These are phyloP conservation scores for Saksenaea oblongispora DNA, from an alignment of 371 early-diverging fungal species.

Conservation along the genomic window DNA sequence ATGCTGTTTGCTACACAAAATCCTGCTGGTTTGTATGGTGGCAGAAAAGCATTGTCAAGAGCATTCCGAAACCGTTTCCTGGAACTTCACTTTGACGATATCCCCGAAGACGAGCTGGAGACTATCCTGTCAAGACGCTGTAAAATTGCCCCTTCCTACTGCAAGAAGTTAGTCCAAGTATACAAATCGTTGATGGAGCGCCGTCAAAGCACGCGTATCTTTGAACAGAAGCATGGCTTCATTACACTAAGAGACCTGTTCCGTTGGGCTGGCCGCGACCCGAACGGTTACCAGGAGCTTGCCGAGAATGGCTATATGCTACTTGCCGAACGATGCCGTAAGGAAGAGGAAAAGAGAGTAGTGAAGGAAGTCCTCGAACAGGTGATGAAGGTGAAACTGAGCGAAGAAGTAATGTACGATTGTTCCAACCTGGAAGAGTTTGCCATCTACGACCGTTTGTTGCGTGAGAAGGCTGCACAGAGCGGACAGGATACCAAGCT, in stretches of 20 bases:
- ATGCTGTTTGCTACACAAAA: constrained; percentile 99
- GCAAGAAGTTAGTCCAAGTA: constrained; percentile 85
- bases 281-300: constrained; percentile 75
- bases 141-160: constrained; percentile 88
- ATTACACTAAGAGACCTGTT: constrained; percentile 99
- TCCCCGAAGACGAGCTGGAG: constrained; percentile 89
- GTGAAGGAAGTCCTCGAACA: constrained; percentile 86
- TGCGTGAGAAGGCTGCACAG: constrained; percentile 22
- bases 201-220: constrained; percentile 83
- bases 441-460: constrained; percentile 39
- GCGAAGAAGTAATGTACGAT: constrained; percentile 70
- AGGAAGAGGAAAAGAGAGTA: constrained; percentile 79
- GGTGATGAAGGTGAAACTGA: constrained; percentile 75
- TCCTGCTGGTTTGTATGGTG: constrained; percentile 98
- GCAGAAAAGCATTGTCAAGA: constrained; percentile 97
- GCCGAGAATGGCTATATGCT: constrained; percentile 96
- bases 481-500: constrained; percentile 52
- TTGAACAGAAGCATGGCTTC: constrained; percentile 91
- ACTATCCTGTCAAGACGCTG: constrained; percentile 87
- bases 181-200: constrained; percentile 85
- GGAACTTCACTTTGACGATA: constrained; percentile 95
- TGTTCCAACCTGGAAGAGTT: constrained; percentile 59
- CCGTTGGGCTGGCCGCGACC: constrained; percentile 95
- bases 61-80: constrained; percentile 99
- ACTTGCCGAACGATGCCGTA: constrained; percentile 91